Evolutionary conservation across 805 yeast species (phyloP).

Genomic region (Pichia heedii): DNA sequence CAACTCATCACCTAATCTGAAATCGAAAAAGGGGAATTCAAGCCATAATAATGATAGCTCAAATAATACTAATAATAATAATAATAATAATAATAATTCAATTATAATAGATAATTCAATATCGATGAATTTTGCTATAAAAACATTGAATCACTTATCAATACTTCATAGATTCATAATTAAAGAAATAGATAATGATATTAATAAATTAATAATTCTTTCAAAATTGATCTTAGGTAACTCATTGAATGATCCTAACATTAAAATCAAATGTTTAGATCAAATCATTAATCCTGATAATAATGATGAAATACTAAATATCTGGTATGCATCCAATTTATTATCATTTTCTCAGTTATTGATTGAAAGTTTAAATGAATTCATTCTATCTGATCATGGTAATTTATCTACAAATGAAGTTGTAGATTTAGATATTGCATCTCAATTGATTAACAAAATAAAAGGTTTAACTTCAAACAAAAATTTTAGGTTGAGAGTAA

Average conservation of each 20-base stretch:
- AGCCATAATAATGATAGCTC: too few species aligned
- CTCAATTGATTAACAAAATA: constrained; percentile 27
- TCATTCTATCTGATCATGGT: constrained; percentile 24
- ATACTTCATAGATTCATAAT: constrained; percentile 22
- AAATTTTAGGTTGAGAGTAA: constrained; percentile 33
- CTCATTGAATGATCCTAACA: background rate
- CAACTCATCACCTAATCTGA: background rate
- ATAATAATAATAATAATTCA: too few species aligned
- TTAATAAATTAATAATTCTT: constrained; percentile 25
- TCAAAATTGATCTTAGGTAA: constrained; percentile 19
- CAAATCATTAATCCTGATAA: constrained; percentile 8
- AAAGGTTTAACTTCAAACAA: constrained; percentile 30
- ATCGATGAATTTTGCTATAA: constrained; percentile 14
- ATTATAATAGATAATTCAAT: constrained; percentile 7
- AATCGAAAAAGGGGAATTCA: constrained; percentile 9
- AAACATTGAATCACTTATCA: constrained; percentile 22
- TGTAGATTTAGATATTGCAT: constrained; percentile 16
- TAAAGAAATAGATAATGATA: constrained; percentile 26
- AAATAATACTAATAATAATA: constrained; percentile 13
- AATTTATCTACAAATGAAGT: constrained; percentile 14
- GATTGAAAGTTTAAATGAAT: constrained; percentile 25
- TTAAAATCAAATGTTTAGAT: constrained; percentile 16
- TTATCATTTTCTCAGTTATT: constrained; percentile 23
- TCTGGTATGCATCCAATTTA: constrained; percentile 22
- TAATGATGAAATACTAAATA: constrained; percentile 10